Evolutionary conservation across 331 rosid genomes (phyloP), one percentile per base, ranked within the genome.

Genomic region (Prunus yedoensis): DNA sequence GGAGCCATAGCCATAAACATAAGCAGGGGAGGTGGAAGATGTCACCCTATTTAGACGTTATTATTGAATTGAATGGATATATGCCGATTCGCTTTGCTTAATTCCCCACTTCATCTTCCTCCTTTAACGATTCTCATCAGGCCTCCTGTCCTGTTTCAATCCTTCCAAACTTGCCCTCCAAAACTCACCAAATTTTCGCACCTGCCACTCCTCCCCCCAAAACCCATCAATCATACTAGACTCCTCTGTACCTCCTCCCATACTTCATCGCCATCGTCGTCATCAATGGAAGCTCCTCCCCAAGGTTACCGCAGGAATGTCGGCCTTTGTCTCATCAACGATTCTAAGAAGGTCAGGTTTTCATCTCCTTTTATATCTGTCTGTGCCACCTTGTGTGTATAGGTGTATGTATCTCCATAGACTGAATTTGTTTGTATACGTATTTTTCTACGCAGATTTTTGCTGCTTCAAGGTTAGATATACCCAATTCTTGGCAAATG

Each of bases 401-500:
- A 43, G 14, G 11, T 12, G 4, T 56, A 51, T 1, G 7, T 14
- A 25, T 27, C 66, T 60, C 10, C 12, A 27, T 32, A 5, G 1
- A 32, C 38, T 32, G 38, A 32, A 32, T 32, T 32, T 32, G 6
- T 32, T 32, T 32, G 38, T 5, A 32, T 32, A 32, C 38, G 38
- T 32, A 4, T 66, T 65, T 47, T 47, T 38, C 61, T 28, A 57
- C 56, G 76, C 80, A 91, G 96, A 69, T 94, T 50, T 91, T 94
- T 73, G 83, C 93, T 25, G 97, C 98, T 81, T 87, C 97, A 9
- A 85, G 98, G 82, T 80, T 94, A 23, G 96, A 91, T 82, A 66
- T 85, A 72, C 96, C 96, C 38, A 50, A 76, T 82, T 66, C 95
- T 56, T 91, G 98, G 98, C 96, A 94, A 90, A 91, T 91, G 98